Evolutionary conservation across 768 basidiomycete species (phyloP).

Genomic region (Polyporus arcularius): DNA sequence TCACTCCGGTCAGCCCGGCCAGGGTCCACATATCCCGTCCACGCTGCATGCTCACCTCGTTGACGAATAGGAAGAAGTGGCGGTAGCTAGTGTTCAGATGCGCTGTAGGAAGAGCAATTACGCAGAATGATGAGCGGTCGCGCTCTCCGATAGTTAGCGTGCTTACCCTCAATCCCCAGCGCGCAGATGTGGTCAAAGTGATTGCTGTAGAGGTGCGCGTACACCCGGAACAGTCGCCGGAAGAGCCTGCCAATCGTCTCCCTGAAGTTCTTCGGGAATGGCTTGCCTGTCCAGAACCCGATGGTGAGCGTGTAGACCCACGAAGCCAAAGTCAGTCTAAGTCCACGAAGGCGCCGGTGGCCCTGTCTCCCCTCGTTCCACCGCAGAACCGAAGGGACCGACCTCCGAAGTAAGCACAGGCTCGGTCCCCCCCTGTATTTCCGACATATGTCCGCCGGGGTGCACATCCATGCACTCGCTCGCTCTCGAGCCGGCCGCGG

Average conservation of each 20-base stretch:
- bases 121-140: no score
- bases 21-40: neutral
- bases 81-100: slow-evolving; percentile 98
- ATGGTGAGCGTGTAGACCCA: neutral
- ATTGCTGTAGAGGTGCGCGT: slow-evolving; percentile 98
- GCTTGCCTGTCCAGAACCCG: slow-evolving; percentile 57
- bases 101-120: slow-evolving; percentile 48
- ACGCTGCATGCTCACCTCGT: slow-evolving; percentile 65
- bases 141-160: neutral
- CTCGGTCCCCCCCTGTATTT: no score
- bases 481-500: no score
- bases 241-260: slow-evolving; percentile 91
- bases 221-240: slow-evolving; percentile 92
- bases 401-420: no score
- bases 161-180: slow-evolving; percentile 91
- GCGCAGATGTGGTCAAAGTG: slow-evolving; percentile 99
- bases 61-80: slow-evolving; percentile 96
- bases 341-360: neutral
- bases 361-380: no score
- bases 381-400: no score
- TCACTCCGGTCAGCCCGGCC: slow-evolving; percentile 12
- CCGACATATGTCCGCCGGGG: no score
- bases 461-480: neutral
- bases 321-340: neutral
- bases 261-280: slow-evolving; percentile 88